A percentile compares a stretch with the other conserved stretches of the same genome.
Evolutionary conservation across 2,329 filamentous ascomycete species (phyloP).

Genomic region (Bipolaris zeicola): DNA sequence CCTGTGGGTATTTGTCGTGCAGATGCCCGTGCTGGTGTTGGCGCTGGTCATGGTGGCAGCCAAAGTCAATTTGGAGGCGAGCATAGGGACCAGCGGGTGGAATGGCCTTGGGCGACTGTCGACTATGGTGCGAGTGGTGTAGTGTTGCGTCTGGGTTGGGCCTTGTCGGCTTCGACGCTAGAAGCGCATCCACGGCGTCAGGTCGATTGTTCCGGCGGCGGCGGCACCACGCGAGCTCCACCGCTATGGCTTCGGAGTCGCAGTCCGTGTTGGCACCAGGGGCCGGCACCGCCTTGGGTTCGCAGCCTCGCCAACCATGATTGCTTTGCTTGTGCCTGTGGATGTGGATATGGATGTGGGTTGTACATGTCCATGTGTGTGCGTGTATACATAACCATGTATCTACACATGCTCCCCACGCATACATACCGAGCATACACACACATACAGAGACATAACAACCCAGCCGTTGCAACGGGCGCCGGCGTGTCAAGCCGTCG

Average conservation of each 20-base stretch:
- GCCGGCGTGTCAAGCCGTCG: background rate
- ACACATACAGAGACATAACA: background rate
- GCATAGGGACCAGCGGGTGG: background rate
- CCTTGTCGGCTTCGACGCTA: conserved; percentile 4
- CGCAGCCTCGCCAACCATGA: conserved; percentile 8
- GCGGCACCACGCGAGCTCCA: conserved; percentile 9
- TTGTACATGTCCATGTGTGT: too few species aligned
- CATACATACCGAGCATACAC: background rate
- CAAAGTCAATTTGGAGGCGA: conserved; percentile 7
- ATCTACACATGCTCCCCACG: background rate
- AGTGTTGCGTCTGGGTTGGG: background rate
- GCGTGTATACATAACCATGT: background rate
- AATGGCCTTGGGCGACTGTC: background rate
- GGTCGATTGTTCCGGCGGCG: conserved; percentile 4
- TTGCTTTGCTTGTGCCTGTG: background rate
- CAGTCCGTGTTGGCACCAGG: background rate
- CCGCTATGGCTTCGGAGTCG: background rate
- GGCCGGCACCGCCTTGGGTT: background rate
- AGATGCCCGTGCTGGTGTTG: too few species aligned
- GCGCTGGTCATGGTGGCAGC: background rate
- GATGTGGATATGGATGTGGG: too few species aligned
- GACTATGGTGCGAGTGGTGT: background rate
- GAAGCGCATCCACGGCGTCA: conserved; percentile 5
- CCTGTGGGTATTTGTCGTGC: too few species aligned
- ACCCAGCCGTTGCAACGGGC: background rate